phyloP scores from a whole-genome alignment of 225 moss, liverwort and hornwort genomes.

The Bryoerythrophyllum caledonicum region DNA sequence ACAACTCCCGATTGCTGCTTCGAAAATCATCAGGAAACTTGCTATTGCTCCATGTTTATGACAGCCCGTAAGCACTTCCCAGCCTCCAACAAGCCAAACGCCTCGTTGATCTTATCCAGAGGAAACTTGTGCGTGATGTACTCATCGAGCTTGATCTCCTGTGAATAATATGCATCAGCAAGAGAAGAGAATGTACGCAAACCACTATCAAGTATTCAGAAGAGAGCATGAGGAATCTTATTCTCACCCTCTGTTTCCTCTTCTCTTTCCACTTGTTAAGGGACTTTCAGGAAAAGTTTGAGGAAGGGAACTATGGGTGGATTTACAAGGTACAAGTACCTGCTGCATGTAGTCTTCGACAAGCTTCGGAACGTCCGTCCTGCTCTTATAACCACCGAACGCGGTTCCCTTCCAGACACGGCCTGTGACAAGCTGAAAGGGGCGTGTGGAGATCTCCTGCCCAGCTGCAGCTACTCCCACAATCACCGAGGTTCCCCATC shows the following conservation, averaged over 20 bases:
- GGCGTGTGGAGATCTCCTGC: conserved; percentile 88
- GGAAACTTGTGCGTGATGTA: conserved; percentile 65
- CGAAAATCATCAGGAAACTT: neutral
- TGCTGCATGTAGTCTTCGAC: conserved; percentile 85
- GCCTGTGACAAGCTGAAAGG: conserved; percentile 91
- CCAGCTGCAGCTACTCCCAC: conserved; percentile 88
- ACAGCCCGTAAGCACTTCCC: conserved; percentile 63
- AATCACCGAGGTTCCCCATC: conserved; percentile 92
- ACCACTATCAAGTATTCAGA: neutral
- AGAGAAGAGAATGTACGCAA: neutral
- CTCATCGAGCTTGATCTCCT: conserved; percentile 72
- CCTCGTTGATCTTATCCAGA: conserved; percentile 58
- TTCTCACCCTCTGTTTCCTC: too few species aligned
- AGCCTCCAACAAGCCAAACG: conserved; percentile 49
- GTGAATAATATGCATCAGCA: neutral
- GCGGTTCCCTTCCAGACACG: conserved; percentile 97
- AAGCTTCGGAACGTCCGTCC: conserved; percentile 84
- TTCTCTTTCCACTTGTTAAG: too few species aligned
- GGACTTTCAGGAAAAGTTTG: too few species aligned
- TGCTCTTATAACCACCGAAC: conserved; percentile 93
- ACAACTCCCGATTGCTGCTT: neutral
- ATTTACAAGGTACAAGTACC: conserved; percentile 10
- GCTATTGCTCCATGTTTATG: conserved; percentile 45
- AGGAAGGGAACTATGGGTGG: too few species aligned
- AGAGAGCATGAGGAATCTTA: too few species aligned